Evolutionary conservation across 2,329 filamentous ascomycete species (phyloP).

Genomic region (Colletotrichum musicola): DNA sequence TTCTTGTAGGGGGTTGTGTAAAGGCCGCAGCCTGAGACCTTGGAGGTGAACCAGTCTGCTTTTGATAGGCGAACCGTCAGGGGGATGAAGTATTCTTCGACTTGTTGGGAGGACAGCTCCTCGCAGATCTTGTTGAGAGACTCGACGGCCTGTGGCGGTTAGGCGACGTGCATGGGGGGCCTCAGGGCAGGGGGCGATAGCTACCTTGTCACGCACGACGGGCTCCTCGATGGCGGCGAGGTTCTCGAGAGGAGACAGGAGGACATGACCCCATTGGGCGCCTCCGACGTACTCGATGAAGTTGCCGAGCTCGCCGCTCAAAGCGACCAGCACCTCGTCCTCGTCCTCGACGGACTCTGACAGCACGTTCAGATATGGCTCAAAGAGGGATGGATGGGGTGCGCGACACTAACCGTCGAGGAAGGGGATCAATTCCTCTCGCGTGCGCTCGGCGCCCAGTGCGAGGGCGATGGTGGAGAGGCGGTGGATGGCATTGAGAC

Average conservation of each 20-base stretch:
- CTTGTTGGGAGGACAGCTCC: constrained; percentile 89
- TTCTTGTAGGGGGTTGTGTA: constrained; percentile 95
- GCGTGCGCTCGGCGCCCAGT: constrained; percentile 93
- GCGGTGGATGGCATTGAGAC: constrained; percentile 97
- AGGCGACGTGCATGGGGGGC: constrained; percentile 29
- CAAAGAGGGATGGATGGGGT: constrained; percentile 9
- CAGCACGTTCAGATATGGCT: constrained; percentile 41
- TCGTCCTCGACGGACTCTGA: constrained; percentile 98
- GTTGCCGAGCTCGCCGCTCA: constrained; percentile 95
- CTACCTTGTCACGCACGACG: constrained; percentile 95
- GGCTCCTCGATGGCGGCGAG: constrained; percentile 98
- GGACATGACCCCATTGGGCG: constrained; percentile 92
- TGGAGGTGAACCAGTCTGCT: constrained; percentile 99
- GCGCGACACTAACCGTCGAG: constrained; percentile 82
- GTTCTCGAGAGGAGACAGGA: constrained; percentile 97
- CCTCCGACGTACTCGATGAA: constrained; percentile 99
- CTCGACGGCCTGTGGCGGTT: constrained; percentile 82
- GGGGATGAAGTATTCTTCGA: constrained; percentile 97
- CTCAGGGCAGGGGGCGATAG: constrained; percentile 31
- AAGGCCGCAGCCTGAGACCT: constrained; percentile 96
- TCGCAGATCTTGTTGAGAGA: constrained; percentile 99
- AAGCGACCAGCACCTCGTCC: constrained; percentile 95
- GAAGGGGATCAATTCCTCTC: constrained; percentile 98
- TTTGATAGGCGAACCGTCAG: constrained; percentile 96
- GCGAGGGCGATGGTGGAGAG: constrained; percentile 98